These are phyloP conservation scores for Skeletonema menzelii DNA, from an alignment of 108 stramenopile species.

Conservation along the genomic window DNA sequence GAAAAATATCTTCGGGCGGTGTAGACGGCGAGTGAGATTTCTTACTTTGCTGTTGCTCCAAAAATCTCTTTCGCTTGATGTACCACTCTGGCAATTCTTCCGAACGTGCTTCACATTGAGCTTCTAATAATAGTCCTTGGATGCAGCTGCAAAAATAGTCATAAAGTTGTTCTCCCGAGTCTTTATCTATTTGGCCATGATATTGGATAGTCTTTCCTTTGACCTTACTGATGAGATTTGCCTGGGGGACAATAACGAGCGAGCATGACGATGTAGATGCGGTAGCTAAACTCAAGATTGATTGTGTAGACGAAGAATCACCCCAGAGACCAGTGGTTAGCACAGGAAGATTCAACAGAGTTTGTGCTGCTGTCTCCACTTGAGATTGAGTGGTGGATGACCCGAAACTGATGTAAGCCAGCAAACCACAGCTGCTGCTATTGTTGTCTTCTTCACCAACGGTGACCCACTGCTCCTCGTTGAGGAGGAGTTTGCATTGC, in stretches of 20 bases:
- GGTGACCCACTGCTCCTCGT: constrained; percentile 21
- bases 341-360: constrained; percentile 60
- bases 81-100: constrained; percentile 24
- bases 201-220: constrained; percentile 75
- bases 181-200: constrained; percentile 62
- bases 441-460: constrained; percentile 11
- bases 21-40: constrained; percentile 37
- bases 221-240: constrained; percentile 65
- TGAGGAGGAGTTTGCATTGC: constrained; percentile 23
- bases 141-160: constrained; percentile 49
- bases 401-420: constrained; percentile 65
- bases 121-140: constrained; percentile 31
- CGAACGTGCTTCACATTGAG: constrained; percentile 21
- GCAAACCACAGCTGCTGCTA: constrained; percentile 33
- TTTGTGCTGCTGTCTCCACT: constrained; percentile 59
- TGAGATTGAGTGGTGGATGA: constrained; percentile 36
- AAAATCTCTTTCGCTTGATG: not conserved
- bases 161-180: constrained; percentile 51
- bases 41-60: not conserved
- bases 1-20: constrained; percentile 52
- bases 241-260: constrained; percentile 62
- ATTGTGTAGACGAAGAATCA: constrained; percentile 40
- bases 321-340: constrained; percentile 67
- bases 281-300: constrained; percentile 9
- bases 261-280: constrained; percentile 15